Percentiles rank a stretch among this genome's conserved stretches.
phyloP scores from a whole-genome alignment of 768 basidiomycete species.

The Cytidiella melzeri region DNA sequence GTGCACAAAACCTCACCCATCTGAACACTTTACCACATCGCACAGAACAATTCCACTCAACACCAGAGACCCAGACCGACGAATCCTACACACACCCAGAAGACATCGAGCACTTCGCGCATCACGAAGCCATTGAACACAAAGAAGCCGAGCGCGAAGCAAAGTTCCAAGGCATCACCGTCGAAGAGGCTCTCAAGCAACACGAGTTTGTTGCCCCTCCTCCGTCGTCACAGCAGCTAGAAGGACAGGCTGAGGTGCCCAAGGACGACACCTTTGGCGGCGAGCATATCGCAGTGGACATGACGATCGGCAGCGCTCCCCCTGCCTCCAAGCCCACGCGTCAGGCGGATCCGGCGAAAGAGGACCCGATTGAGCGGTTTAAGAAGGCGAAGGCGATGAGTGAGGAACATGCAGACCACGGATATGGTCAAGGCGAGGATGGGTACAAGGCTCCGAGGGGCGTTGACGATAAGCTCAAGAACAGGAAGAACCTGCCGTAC shows the following conservation, averaged over 20 bases:
- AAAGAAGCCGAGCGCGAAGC: constrained; percentile 83
- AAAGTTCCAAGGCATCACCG: constrained; percentile 72
- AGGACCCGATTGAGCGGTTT: constrained; percentile 61
- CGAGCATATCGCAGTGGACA: constrained; percentile 34
- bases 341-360: constrained; percentile 57
- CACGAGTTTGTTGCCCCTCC: constrained; percentile 36
- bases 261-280: constrained; percentile 13
- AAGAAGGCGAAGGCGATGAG: constrained; percentile 47
- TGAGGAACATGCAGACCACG: constrained; percentile 17
- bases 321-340: constrained; percentile 47
- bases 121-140: constrained; percentile 81
- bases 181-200: constrained; percentile 58
- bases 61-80: constrained; percentile 96
- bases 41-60: constrained; percentile 85
- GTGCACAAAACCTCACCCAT: not conserved
- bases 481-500: constrained; percentile 78
- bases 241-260: constrained; percentile 1
- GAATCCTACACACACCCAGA: constrained; percentile 93
- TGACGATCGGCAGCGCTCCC: not conserved
- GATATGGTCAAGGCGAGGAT: constrained; percentile 47
- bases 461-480: constrained; percentile 65
- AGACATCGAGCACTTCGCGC: constrained; percentile 85
- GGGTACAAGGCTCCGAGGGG: constrained; percentile 24
- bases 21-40: constrained; percentile 4
- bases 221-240: not conserved